Evolutionary conservation across 2,329 filamentous ascomycete species (phyloP).

Genomic region (Microdochium paspali): DNA sequence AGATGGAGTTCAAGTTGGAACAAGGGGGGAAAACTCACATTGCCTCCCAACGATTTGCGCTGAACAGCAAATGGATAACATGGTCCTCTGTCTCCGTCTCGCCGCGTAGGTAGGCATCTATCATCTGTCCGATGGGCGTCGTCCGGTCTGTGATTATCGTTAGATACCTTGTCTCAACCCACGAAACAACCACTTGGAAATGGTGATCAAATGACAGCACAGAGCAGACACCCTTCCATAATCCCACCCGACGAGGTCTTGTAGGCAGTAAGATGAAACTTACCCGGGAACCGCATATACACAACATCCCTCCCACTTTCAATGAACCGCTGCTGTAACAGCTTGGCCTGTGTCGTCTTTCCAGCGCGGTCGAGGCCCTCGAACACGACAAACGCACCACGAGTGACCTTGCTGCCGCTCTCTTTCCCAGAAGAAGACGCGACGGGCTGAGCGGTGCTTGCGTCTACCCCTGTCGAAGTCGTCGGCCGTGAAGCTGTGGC

Average conservation of each 20-base stretch:
- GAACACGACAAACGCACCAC: slow-evolving; percentile 71
- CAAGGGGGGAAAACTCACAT: slow-evolving; percentile 27
- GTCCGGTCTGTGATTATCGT: slow-evolving; percentile 53
- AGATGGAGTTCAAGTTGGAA: too few relatives aligned
- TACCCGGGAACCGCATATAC: slow-evolving; percentile 49
- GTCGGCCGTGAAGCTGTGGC: too few relatives aligned
- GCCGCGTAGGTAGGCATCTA: slow-evolving; percentile 71
- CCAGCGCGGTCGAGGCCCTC: slow-evolving; percentile 86
- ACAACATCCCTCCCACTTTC: slow-evolving; percentile 38
- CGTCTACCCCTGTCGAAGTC: neutral
- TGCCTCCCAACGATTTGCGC: slow-evolving; percentile 82
- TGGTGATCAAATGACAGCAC: too few relatives aligned
- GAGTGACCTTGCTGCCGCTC: slow-evolving; percentile 16
- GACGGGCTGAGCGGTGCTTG: slow-evolving; percentile 2
- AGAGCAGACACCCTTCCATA: too few relatives aligned
- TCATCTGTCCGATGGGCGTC: slow-evolving; percentile 79
- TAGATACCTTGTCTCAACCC: slow-evolving; percentile 1
- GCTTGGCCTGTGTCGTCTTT: slow-evolving; percentile 81
- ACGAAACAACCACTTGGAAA: too few relatives aligned
- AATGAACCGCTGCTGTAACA: slow-evolving; percentile 47
- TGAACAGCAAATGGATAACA: slow-evolving; percentile 82
- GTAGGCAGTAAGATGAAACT: neutral
- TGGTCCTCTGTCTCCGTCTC: slow-evolving; percentile 72
- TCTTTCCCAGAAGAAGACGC: too few relatives aligned
- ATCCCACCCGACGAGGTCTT: too few relatives aligned